These are phyloP conservation scores for Cicer chorassanicum DNA, from an alignment of 306 rosid species.

Conservation along the genomic window DNA sequence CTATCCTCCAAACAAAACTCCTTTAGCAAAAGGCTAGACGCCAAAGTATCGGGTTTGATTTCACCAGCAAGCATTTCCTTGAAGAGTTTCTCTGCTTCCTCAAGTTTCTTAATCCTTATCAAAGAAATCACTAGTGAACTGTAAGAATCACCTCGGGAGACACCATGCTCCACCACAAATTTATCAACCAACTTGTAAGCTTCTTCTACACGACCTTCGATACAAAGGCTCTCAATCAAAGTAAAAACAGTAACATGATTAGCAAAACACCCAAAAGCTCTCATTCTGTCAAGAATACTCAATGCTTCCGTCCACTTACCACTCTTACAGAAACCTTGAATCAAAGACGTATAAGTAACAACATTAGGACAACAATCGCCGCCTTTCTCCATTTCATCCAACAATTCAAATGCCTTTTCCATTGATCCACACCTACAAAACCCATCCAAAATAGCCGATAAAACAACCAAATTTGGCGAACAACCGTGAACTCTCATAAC, in stretches of 20 bases:
- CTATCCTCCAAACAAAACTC: slow-evolving; percentile 61
- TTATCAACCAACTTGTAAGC: slow-evolving; percentile 65
- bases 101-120: slow-evolving; percentile 51
- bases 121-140: slow-evolving; percentile 73
- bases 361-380: slow-evolving; percentile 68
- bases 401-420: slow-evolving; percentile 67
- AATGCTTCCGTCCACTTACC: slow-evolving; percentile 64
- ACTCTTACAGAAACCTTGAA: slow-evolving; percentile 70
- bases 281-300: slow-evolving; percentile 73
- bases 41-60: slow-evolving; percentile 64
- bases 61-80: slow-evolving; percentile 64
- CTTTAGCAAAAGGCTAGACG: slow-evolving; percentile 69
- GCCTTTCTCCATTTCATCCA: slow-evolving; percentile 81
- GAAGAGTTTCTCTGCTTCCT: slow-evolving; percentile 74
- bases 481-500: slow-evolving; percentile 70
- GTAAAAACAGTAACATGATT: slow-evolving; percentile 67
- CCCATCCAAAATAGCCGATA: slow-evolving; percentile 69
- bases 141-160: slow-evolving; percentile 65
- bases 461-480: slow-evolving; percentile 66
- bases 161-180: slow-evolving; percentile 56
- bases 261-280: slow-evolving; percentile 62
- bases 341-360: slow-evolving; percentile 76
- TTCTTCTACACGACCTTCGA: slow-evolving; percentile 59
- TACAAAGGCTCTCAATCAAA: slow-evolving; percentile 60
- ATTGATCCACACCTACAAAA: slow-evolving; percentile 55